These are phyloP conservation scores for Talaromyces sp. DNA, from an alignment of 2,329 filamentous ascomycete genomes.

Conservation along the genomic window DNA sequence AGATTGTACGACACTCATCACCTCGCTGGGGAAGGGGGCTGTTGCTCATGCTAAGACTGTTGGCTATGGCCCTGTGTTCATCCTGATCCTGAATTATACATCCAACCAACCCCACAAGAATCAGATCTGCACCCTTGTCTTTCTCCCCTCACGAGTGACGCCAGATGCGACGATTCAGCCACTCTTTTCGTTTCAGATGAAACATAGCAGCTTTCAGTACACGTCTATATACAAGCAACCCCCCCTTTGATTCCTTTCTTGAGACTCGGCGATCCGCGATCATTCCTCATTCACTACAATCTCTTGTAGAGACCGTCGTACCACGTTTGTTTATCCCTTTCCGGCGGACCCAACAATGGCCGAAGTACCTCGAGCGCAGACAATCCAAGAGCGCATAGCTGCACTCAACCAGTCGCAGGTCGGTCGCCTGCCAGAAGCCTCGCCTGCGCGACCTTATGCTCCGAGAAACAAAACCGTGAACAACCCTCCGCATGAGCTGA, in stretches of 20 bases:
- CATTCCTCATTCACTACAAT: background rate
- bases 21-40: background rate
- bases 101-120: background rate
- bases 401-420: constrained; percentile 44
- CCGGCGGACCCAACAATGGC: constrained; percentile 29
- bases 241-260: background rate
- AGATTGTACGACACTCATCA: background rate
- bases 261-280: background rate
- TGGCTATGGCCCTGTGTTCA: background rate
- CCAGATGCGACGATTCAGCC: constrained; percentile 5
- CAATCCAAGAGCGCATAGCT: constrained; percentile 46
- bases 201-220: background rate
- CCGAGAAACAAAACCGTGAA: constrained; percentile 33
- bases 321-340: background rate
- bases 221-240: background rate
- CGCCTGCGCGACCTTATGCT: constrained; percentile 29
- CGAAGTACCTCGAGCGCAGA: constrained; percentile 41
- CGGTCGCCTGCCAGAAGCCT: constrained; percentile 31
- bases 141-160: background rate
- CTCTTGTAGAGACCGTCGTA: background rate
- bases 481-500: constrained; percentile 32
- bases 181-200: constrained; percentile 3
- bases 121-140: constrained; percentile 11
- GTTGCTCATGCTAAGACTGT: background rate
- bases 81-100: background rate